A percentile compares a stretch with the other conserved stretches of the same genome.
Evolutionary conservation across 257 asterid species (phyloP).

Genomic region (Nicotiana obtusifolia): DNA sequence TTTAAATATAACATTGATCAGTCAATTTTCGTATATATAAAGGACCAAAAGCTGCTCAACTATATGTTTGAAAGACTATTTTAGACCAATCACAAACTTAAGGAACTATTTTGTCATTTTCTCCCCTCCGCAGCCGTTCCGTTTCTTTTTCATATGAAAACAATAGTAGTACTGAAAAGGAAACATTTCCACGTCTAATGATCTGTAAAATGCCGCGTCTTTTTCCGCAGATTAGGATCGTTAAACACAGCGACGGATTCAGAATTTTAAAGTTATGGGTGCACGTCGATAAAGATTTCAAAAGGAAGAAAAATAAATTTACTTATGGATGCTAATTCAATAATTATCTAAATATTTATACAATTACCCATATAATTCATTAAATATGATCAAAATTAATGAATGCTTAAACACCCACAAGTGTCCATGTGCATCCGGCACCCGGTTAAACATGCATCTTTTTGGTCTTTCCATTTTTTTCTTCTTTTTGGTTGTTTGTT

Average conservation of each 20-base stretch:
- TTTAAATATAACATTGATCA: neutral
- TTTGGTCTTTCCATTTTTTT: neutral
- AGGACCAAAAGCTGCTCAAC: neutral
- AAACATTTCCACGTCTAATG: neutral
- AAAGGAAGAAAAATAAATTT: too few species aligned
- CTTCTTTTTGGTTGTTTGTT: neutral
- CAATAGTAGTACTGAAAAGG: neutral
- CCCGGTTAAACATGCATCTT: neutral
- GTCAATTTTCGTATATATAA: neutral
- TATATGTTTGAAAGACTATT: neutral
- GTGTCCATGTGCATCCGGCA: too few species aligned
- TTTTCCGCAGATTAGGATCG: slow-evolving; percentile 6
- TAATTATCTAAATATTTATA: too few species aligned
- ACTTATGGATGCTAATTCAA: too few species aligned
- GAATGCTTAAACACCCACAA: too few species aligned
- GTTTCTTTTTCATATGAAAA: neutral
- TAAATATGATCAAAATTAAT: too few species aligned
- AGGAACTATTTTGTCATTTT: neutral
- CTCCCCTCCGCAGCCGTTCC: neutral
- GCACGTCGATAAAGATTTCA: too few species aligned
- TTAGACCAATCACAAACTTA: neutral
- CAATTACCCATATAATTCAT: too few species aligned
- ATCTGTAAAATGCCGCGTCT: neutral
- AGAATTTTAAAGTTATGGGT: too few species aligned
- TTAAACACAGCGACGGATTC: too few species aligned